Evolutionary conservation across 2,329 filamentous ascomycete species (phyloP), one percentile per base, ranked within the genome.

Genomic region (Monosporascus ibericus): DNA sequence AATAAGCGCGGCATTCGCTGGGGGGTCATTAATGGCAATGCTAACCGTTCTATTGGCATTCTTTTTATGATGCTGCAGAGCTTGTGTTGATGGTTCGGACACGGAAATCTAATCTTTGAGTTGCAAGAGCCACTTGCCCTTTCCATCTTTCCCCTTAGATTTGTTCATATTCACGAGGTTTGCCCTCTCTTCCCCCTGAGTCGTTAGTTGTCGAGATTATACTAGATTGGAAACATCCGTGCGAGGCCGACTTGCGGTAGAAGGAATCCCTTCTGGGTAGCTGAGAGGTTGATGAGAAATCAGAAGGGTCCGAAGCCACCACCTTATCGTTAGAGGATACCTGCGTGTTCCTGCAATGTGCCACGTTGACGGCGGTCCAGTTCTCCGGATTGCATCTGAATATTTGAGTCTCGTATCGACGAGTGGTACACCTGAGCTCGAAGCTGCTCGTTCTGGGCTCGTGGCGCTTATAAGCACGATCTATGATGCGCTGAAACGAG

Each of bases 31-130:
- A 46, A 64, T 64, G 18, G 72, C 63, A 48, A 79, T 63, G 20
- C 75, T 75, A n/a, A 74, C 71, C 42, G 67, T 73, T 47, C 69
- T 66, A 55, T 70, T 78, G 1, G 70, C 65, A 15, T 70, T 68
- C 49, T 67, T 71, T 58, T 72, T 75, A 55, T 78, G 74, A 15
- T 73, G 63, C 57, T 73, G 76, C 57, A 78, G 66, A 1, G 75
- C 78, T 44, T 76, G 73, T 2, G 69, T 68, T 0, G 77, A 79
- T 11, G 78, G 77, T 55, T 81, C 78, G 47, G 72, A 75, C 22
- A 71, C 68, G 2, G 69, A 68, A 7, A 79, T 61, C 78, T 78
- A 80, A 44, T 68, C 70, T 53, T 76, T 80, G 47, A 78, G 61
- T 27, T 74, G 71, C 6, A 64, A 64, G 22, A 76, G 52, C 72